Percentiles rank a stretch among this genome's conserved stretches.
Conservation (phyloP, 2,329 filamentous ascomycete genomes). For the Dichotomopilus funicola region DNA sequence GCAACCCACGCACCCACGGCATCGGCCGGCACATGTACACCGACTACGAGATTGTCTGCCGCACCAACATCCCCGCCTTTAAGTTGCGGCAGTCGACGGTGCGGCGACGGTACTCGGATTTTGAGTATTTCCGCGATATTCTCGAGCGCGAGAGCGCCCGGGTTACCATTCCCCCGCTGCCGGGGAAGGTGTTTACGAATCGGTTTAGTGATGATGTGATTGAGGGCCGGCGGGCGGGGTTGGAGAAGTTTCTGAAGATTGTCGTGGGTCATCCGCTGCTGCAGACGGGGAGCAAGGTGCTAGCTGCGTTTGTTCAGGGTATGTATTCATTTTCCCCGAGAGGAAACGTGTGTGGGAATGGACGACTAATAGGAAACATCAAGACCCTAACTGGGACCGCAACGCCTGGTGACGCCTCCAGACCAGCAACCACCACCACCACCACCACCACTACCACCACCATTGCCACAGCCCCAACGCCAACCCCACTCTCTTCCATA, state of each 20-base stretch:
- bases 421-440: conserved; percentile 12
- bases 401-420: conserved; percentile 68
- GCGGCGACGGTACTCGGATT: conserved; percentile 91
- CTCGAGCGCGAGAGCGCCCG: conserved; percentile 90
- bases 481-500: too few relatives aligned
- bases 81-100: conserved; percentile 86
- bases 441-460: neutral
- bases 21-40: conserved; percentile 96
- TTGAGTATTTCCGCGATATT: conserved; percentile 98
- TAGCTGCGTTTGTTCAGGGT: conserved; percentile 97
- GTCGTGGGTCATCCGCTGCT: conserved; percentile 93
- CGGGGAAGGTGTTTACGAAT: conserved; percentile 97
- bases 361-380: neutral
- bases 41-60: conserved; percentile 95
- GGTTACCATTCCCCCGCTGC: conserved; percentile 91
- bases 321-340: conserved; percentile 27
- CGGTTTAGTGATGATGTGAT: conserved; percentile 98
- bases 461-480: neutral
- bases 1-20: conserved; percentile 85
- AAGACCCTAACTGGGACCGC: conserved; percentile 84
- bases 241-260: conserved; percentile 95
- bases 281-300: conserved; percentile 94
- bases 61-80: conserved; percentile 98
- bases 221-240: conserved; percentile 80
- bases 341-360: too few relatives aligned